Conservation (phyloP, 345 rosid genomes). For the Corchorus olitorius region DNA sequence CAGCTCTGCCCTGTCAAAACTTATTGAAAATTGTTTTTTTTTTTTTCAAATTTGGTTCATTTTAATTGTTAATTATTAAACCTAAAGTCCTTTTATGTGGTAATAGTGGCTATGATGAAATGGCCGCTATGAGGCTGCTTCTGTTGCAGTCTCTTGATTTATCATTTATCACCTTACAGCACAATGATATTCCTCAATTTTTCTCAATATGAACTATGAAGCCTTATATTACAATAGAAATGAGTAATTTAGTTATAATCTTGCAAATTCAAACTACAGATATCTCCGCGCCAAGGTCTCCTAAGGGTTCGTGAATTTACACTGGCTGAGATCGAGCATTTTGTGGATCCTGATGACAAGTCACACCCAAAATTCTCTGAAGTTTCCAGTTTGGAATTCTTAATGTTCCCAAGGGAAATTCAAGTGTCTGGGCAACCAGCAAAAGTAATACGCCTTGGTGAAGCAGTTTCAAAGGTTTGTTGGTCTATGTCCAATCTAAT, state of each 20-base stretch:
- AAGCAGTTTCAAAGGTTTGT: slow-evolving; percentile 77
- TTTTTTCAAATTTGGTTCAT: background rate
- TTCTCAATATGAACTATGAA: background rate
- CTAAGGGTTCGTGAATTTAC: slow-evolving; percentile 93
- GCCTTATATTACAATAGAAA: background rate
- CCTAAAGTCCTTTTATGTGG: background rate
- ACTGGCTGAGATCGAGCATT: slow-evolving; percentile 94
- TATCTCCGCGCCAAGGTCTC: slow-evolving; percentile 98
- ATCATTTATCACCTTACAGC: background rate
- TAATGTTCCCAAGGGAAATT: slow-evolving; percentile 90
- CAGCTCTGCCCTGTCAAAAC: background rate
- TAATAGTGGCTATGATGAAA: background rate
- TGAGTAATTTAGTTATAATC: background rate
- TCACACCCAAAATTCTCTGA: slow-evolving; percentile 76
- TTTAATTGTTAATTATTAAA: background rate
- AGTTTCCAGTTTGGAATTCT: slow-evolving; percentile 65
- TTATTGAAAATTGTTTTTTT: background rate
- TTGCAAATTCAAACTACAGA: slow-evolving; percentile 38
- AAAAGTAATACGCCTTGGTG: slow-evolving; percentile 52
- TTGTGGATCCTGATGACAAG: slow-evolving; percentile 94
- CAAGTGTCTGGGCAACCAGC: slow-evolving; percentile 91
- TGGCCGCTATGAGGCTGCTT: background rate
- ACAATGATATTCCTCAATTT: background rate
- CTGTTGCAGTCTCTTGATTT: background rate
- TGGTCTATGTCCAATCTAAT: slow-evolving; percentile 13